A percentile compares a stretch with the other conserved stretches of the same genome.
Conservation (phyloP, 352 stramenopile genomes). For the Phytophthora colocasiae region DNA sequence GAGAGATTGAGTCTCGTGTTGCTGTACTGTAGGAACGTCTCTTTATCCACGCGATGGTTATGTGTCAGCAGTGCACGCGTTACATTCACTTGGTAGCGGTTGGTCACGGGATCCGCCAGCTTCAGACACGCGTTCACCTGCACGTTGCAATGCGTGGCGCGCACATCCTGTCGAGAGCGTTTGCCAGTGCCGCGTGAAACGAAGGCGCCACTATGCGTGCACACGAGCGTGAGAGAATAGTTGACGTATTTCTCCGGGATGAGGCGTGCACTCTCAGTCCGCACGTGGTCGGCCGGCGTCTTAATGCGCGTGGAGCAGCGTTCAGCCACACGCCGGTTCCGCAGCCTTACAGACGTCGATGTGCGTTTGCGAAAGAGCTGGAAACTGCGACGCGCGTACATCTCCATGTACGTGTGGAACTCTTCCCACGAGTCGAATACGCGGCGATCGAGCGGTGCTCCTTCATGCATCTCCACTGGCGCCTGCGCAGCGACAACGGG, state of each 20-base stretch:
- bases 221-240: slow-evolving; percentile 49
- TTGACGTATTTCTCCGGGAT: slow-evolving; percentile 46
- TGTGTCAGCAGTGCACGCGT: slow-evolving; percentile 40
- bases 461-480: slow-evolving; percentile 24
- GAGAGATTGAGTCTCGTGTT: slow-evolving; percentile 39
- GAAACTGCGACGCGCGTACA: slow-evolving; percentile 37
- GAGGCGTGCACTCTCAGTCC: slow-evolving; percentile 15
- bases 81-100: slow-evolving; percentile 40
- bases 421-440: slow-evolving; percentile 42
- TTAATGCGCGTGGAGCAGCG: slow-evolving; percentile 14
- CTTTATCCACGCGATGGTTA: slow-evolving; percentile 43
- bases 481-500: background rate
- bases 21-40: slow-evolving; percentile 48
- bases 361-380: slow-evolving; percentile 51
- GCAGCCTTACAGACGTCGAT: slow-evolving; percentile 45
- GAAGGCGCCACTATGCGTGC: slow-evolving; percentile 46
- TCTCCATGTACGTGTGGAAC: slow-evolving; percentile 42
- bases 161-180: slow-evolving; percentile 40
- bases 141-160: slow-evolving; percentile 38
- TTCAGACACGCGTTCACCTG: slow-evolving; percentile 50
- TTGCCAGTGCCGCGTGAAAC: slow-evolving; percentile 40
- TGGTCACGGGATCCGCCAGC: slow-evolving; percentile 31
- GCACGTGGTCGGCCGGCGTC: background rate
- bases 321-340: slow-evolving; percentile 37
- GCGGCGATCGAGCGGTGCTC: slow-evolving; percentile 23